Percentiles rank a stretch among this genome's conserved stretches.
Evolutionary conservation across 805 yeast genomes (phyloP).

Genomic region (Sugiyamaella boreocaroliniensis): DNA sequence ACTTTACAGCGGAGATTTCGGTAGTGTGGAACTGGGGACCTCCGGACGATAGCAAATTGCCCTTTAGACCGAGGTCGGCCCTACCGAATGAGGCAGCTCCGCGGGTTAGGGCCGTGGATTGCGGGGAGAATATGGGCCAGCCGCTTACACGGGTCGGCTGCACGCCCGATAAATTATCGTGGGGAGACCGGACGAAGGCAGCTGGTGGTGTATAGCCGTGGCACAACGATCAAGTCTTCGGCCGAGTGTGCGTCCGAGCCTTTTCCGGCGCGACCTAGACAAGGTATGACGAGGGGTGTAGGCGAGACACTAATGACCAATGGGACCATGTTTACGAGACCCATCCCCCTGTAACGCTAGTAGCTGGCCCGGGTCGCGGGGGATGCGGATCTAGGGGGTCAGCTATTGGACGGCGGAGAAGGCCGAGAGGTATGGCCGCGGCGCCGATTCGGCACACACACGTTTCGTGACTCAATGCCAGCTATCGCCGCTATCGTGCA

Average conservation of each 20-base stretch:
- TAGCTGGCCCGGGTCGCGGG: no score
- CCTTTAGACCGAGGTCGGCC: not conserved
- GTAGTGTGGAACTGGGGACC: not conserved
- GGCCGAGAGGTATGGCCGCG: not conserved
- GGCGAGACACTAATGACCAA: no score
- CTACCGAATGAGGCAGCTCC: not conserved
- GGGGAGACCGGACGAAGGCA: not conserved
- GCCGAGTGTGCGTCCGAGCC: not conserved
- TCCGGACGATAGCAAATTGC: not conserved
- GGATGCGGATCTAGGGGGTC: not conserved
- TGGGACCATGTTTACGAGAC: no score
- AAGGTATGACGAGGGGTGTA: no score
- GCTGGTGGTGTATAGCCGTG: no score
- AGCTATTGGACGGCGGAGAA: not conserved
- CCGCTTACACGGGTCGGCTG: not conserved
- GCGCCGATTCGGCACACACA: not conserved
- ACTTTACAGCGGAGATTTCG: not conserved
- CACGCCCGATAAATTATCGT: slow-evolving; percentile 2
- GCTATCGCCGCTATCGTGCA: not conserved
- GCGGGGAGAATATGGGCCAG: not conserved
- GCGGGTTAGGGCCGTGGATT: not conserved
- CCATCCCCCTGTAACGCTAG: no score
- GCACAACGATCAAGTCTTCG: not conserved
- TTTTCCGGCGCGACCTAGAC: no score
- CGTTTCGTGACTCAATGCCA: not conserved